Evolutionary conservation across 2,329 filamentous ascomycete genomes (phyloP).

Genomic region (Penicillium sp.): DNA sequence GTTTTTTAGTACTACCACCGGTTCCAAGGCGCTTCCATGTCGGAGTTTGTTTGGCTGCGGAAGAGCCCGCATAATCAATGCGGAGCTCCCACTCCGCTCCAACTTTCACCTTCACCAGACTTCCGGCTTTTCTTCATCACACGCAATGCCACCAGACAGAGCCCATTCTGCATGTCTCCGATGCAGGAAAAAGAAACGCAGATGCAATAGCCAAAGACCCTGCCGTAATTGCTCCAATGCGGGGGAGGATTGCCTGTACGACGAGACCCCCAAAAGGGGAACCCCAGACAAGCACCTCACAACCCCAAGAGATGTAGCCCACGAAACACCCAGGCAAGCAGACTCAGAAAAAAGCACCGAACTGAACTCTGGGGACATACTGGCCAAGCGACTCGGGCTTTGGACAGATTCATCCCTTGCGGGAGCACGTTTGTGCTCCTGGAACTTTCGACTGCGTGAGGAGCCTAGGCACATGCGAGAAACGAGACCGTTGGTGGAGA

Average conservation of each 20-base stretch:
- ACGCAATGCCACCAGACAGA: background rate
- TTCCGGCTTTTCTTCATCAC: background rate
- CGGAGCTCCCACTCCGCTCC: background rate
- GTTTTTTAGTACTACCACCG: too few species aligned
- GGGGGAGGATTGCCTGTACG: background rate
- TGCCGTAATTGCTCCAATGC: conserved; percentile 2
- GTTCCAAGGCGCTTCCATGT: too few species aligned
- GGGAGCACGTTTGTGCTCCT: background rate
- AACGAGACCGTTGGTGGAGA: background rate
- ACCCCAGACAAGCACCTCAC: background rate
- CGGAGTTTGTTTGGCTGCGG: background rate
- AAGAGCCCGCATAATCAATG: background rate
- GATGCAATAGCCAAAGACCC: background rate
- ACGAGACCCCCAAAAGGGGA: background rate
- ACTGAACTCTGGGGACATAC: conserved; percentile 1
- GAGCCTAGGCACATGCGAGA: background rate
- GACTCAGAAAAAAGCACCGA: background rate
- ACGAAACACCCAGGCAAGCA: background rate
- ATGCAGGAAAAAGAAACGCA: conserved; percentile 1
- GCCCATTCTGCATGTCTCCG: background rate
- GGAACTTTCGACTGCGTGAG: background rate
- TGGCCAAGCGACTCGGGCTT: conserved; percentile 1
- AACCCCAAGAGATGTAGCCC: background rate
- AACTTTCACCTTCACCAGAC: background rate
- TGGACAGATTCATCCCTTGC: background rate